Evolutionary conservation across 225 moss, liverwort and hornwort species (phyloP), one percentile per base, ranked within the genome.

Genomic region (Ulota crispa): DNA sequence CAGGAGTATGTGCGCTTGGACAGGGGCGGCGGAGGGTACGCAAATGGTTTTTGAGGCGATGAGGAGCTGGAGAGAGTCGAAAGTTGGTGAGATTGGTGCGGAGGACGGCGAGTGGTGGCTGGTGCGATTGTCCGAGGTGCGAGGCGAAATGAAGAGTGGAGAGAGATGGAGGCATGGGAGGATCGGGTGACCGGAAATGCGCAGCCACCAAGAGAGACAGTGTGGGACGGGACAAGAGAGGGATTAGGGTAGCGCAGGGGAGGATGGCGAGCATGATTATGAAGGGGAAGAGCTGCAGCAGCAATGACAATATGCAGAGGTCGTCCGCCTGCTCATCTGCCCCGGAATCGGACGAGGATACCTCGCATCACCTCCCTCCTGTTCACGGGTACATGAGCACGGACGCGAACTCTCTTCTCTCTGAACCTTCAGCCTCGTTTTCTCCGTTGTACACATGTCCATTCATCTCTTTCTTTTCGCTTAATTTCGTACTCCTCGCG

Each of bases 261-360:
- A 90, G 80, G 89, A 89, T 89, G 91, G 81, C 91, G 60, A 82
- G 81, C 85, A 73, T 89, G 85, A 70, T 82, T 83, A 79, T 57
- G 77, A 89, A 87, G 69, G 91, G 85, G 24, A 89, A 79, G 83
- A 91, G 85, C 88, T 85, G 89, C 81, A 85, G 81, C 75, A 91
- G 91, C 87, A 89, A 89, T 83, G 91, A 91, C 4, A 89, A 89
- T 78, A 59, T 89, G 89, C 89, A 81, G 91, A 75, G 87, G 85
- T 89, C 91, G 31, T 91, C 89, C 2, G 91, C 91, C 8, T 91
- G 90, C 85, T 92, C 93, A 6, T 93, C 93, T 36, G 92, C 92
- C 41, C 90, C 93, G 37, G 93, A 93, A 86, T 93, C 92, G 31
- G 93, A 93, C 75, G 93, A 93, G 55, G 93, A 93, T 27, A 90